Conservation (phyloP, 768 basidiomycete genomes). For the Calocera cornea region DNA sequence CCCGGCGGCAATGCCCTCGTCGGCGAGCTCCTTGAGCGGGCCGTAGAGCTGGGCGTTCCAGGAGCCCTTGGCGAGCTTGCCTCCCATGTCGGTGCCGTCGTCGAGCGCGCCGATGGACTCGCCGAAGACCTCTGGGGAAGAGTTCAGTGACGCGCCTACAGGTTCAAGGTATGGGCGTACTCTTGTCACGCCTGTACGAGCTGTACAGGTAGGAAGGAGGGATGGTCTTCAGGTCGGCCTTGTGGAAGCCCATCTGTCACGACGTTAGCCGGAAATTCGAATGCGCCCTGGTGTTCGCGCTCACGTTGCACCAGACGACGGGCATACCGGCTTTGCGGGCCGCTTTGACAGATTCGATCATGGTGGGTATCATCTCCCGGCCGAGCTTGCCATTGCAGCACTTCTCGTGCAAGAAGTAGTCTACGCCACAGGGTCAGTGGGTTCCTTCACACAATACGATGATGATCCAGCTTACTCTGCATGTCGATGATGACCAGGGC, state of each 20-base stretch:
- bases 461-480: slow-evolving; percentile 36
- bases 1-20: slow-evolving; percentile 16
- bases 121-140: slow-evolving; percentile 41
- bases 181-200: slow-evolving; percentile 3
- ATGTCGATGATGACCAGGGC: slow-evolving; percentile 3
- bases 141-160: slow-evolving; percentile 36
- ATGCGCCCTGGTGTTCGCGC: not conserved
- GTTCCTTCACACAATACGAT: slow-evolving; percentile 6
- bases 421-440: slow-evolving; percentile 15
- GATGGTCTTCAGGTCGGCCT: slow-evolving; percentile 49
- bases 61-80: not conserved
- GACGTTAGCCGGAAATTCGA: not conserved
- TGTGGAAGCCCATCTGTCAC: slow-evolving; percentile 17
- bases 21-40: not conserved
- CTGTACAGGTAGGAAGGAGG: slow-evolving; percentile 29
- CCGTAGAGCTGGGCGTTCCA: not conserved
- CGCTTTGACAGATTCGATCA: slow-evolving; percentile 37
- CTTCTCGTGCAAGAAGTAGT: slow-evolving; percentile 53
- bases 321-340: slow-evolving; percentile 39
- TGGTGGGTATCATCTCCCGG: slow-evolving; percentile 42
- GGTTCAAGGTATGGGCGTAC: slow-evolving; percentile 29
- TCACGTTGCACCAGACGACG: slow-evolving; percentile 48
- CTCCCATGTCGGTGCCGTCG: not conserved
- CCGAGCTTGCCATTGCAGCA: slow-evolving; percentile 42
- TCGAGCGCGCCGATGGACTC: slow-evolving; percentile 18